phyloP scores from a whole-genome alignment of 106 monocot genomes.

The Phalaenopsis equestris region DNA sequence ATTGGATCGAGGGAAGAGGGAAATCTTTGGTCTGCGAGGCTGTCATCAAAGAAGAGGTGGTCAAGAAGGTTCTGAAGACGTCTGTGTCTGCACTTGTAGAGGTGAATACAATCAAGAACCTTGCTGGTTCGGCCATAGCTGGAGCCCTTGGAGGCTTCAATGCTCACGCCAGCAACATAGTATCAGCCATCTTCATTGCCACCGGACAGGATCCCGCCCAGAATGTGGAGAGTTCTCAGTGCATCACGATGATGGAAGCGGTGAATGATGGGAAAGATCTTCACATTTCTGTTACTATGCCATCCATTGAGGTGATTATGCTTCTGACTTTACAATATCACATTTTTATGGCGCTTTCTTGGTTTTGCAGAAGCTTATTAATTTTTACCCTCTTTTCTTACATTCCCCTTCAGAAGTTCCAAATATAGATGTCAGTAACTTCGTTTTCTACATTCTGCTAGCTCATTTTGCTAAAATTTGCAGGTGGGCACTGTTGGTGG shows the following conservation, averaged over 20 bases:
- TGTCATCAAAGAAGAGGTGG: slow-evolving; percentile 50
- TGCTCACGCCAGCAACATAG: slow-evolving; percentile 89
- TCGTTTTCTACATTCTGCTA: too few relatives aligned
- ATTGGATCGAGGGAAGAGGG: slow-evolving; percentile 16
- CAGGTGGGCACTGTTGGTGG: slow-evolving; percentile 94
- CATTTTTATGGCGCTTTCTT: neutral
- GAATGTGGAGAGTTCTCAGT: slow-evolving; percentile 96
- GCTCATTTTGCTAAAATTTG: too few relatives aligned
- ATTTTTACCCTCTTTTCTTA: too few relatives aligned
- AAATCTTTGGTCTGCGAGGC: slow-evolving; percentile 24
- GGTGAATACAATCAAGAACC: slow-evolving; percentile 76
- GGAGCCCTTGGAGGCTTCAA: slow-evolving; percentile 87
- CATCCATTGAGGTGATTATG: slow-evolving; percentile 63
- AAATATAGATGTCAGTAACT: too few relatives aligned
- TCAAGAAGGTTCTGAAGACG: slow-evolving; percentile 72
- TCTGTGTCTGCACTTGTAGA: slow-evolving; percentile 58
- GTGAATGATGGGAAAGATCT: slow-evolving; percentile 83
- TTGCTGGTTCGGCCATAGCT: slow-evolving; percentile 78
- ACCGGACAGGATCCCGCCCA: slow-evolving; percentile 97
- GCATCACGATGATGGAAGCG: slow-evolving; percentile 94
- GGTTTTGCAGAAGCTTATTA: too few relatives aligned
- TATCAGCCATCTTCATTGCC: slow-evolving; percentile 69
- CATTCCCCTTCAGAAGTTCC: too few relatives aligned
- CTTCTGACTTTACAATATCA: neutral
- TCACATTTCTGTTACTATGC: slow-evolving; percentile 87